Conservation (phyloP, 768 basidiomycete species). For the Suillus hirtellus region DNA sequence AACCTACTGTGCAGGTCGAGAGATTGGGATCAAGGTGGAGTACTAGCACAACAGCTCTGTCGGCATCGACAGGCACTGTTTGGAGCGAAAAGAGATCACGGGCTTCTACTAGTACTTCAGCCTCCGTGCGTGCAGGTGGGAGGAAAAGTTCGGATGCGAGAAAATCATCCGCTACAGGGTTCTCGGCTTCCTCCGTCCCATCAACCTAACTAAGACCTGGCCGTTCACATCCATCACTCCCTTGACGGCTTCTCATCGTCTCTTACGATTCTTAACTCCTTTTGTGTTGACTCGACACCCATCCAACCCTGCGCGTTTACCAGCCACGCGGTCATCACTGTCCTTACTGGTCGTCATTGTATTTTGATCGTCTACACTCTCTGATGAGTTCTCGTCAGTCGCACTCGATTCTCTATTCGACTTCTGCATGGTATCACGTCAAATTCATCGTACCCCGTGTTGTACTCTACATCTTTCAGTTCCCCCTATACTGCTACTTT, state of each 20-base stretch:
- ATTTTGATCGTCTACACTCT: neutral
- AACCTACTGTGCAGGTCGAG: conserved; percentile 19
- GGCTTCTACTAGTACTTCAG: neutral
- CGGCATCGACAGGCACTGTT: conserved; percentile 12
- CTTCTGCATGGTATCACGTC: conserved; percentile 7
- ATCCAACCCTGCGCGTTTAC: neutral
- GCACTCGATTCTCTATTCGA: neutral
- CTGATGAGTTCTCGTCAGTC: neutral
- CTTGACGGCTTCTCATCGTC: neutral
- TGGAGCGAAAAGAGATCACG: conserved; percentile 2
- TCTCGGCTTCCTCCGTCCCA: neutral
- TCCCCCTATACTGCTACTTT: neutral
- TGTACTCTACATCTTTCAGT: neutral
- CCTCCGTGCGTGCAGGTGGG: neutral
- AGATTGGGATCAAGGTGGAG: conserved; percentile 30
- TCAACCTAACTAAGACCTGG: neutral
- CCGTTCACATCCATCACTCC: neutral
- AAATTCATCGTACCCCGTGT: neutral
- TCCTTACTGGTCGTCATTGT: conserved; percentile 7
- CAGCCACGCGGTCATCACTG: neutral
- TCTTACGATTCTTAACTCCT: conserved; percentile 2
- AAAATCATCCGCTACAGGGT: neutral
- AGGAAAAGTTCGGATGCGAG: conserved; percentile 3
- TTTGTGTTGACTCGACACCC: neutral
- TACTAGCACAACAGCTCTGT: conserved; percentile 31